Base-by-base conservation (phyloP, 2,329 filamentous ascomycete species). In the Pseudopithomyces chartarum region DNA sequence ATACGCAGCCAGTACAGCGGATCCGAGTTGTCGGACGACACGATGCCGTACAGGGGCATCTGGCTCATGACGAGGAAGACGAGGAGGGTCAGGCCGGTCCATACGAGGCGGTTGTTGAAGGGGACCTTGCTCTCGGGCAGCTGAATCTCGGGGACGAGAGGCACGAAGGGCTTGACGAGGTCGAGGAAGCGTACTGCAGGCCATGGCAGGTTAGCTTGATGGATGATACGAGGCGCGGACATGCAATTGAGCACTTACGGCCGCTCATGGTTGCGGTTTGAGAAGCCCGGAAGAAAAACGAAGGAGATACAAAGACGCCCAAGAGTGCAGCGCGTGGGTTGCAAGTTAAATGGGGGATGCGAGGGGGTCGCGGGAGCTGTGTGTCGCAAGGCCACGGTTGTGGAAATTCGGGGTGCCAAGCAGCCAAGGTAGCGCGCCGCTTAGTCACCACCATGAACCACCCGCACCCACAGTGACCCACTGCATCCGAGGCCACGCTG, bases 41-140 rank as follows among this genome's bases (percentile, higher is more conserved):
- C 96, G 80, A 99, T 99, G 81, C 95, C 95, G 82, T 99, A 99
- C 33, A 82, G 70, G 33, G 95, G 74, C 95, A 99, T 98, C 84
- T 97, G 95, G 83, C 92, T 97, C 95, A 99, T 99, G 81, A 99
- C 92, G 85, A 99, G 84, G 87, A 99, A 99, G 83, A 98, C 96
- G 79, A 99, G 84, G 71, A 99, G 87, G 65, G 95, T 98, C 78
- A 77, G 74, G 63, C 79, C 79, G 13, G 80, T 82, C 80, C 80
- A 82, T 81, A 82, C 78, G 72, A 82, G 75, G 62, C 79, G 76
- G 67, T 98, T 95, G 85, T 98, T 96, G 89, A 99, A 99, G 69
- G 93, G 92, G 57, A 97, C 90, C 85, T 97, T 98, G 79, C 93
- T 97, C 84, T 99, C 95, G 70, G 95, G 95, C 51, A 76, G 68